Evolutionary conservation across 2,329 filamentous ascomycete genomes (phyloP).

Genomic region (Oidium heveae): DNA sequence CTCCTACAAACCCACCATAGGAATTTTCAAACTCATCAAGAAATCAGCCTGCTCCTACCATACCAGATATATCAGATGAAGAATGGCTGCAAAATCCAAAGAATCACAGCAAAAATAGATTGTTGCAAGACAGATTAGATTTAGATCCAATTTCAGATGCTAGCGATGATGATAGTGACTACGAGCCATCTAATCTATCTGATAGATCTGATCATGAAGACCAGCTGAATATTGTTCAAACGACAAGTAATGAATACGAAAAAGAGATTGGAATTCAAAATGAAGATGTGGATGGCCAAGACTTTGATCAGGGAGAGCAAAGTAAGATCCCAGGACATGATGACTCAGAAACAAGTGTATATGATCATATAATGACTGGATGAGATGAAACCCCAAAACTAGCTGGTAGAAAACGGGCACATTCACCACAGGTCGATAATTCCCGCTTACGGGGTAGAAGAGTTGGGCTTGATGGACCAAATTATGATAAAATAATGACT

Average conservation of each 20-base stretch:
- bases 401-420: neutral
- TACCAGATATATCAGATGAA: neutral
- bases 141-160: neutral
- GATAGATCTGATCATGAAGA: neutral
- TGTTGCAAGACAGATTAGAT: neutral
- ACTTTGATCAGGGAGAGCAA: neutral
- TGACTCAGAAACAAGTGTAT: neutral
- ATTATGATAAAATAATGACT: too few relatives aligned
- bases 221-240: neutral
- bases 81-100: neutral
- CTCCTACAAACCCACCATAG: neutral
- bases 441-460: too few relatives aligned
- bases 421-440: neutral
- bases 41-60: neutral
- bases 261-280: neutral
- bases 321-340: neutral
- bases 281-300: neutral
- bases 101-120: neutral
- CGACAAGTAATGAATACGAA: neutral
- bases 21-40: neutral
- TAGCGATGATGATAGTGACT: neutral
- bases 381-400: neutral
- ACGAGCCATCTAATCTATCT: neutral
- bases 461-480: too few relatives aligned
- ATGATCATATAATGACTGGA: neutral